Conservation (phyloP, 2,329 filamentous ascomycete species). For the Hortaea werneckii region DNA sequence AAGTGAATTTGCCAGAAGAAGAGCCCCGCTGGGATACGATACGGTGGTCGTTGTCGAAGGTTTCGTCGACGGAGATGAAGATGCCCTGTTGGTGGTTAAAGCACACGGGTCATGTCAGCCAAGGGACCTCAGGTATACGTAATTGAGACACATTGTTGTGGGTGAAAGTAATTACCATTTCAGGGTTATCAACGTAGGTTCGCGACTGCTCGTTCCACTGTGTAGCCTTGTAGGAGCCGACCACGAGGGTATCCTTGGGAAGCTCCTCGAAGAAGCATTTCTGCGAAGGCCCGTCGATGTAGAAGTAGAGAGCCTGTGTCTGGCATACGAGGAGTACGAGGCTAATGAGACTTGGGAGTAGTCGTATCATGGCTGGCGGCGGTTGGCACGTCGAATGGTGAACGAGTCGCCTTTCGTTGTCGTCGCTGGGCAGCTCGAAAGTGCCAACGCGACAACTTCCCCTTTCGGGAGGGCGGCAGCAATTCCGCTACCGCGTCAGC, state of each 20-base stretch:
- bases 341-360: constrained; percentile 12
- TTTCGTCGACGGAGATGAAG: constrained; percentile 90
- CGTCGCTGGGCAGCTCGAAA: not conserved
- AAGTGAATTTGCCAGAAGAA: constrained; percentile 77
- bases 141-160: not conserved
- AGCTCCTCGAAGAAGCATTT: constrained; percentile 99
- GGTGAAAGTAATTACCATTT: constrained; percentile 27
- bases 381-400: too few relatives aligned
- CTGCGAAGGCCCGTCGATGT: constrained; percentile 71
- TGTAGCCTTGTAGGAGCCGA: constrained; percentile 79
- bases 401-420: not conserved
- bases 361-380: constrained; percentile 14
- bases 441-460: not conserved
- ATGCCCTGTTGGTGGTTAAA: constrained; percentile 42
- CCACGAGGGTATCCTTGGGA: constrained; percentile 91
- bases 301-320: constrained; percentile 86
- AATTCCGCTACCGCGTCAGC: not conserved
- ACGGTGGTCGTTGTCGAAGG: constrained; percentile 95
- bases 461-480: not conserved
- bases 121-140: not conserved
- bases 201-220: constrained; percentile 65
- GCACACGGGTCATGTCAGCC: not conserved
- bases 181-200: constrained; percentile 61
- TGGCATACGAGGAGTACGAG: constrained; percentile 35
- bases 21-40: constrained; percentile 78